Base-by-base conservation (phyloP, 768 basidiomycete genomes). In the Leccinum ochraceum region DNA sequence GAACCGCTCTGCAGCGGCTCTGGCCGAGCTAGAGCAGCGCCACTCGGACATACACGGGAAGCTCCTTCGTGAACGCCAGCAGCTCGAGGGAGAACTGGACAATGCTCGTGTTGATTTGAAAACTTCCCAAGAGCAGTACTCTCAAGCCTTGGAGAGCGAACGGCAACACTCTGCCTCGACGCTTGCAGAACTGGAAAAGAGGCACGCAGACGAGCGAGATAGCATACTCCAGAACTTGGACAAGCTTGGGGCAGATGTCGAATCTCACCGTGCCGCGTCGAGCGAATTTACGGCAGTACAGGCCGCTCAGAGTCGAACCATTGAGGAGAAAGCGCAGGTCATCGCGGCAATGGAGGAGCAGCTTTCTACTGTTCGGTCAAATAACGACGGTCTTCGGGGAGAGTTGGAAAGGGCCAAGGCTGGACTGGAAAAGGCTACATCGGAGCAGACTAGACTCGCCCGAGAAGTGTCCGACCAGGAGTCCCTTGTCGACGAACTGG, bases 391-490 rank as follows among this genome's bases (percentile, higher is more conserved):
- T 56, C 80, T 87, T 53, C 69, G 72, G 14, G 57, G 69, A 30
- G 75, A 80, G 57, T 62, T 80, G 50, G 80, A 78, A 32, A 75
- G 75, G 63, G 79, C 90, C 54, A 81, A 81, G 58, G 79, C 75
- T 13, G 88, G 91, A 67, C 78, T 92, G 9, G 80, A 84, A 53
- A 78, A 76, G 62, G 84, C 85, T 34, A 82, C 79, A 36, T 75
- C 68, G 16, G 85, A 89, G 68, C 86, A 88, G 65, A 80, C 82
- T 4, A 81, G 82, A 68, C 81, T 91, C 11, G 77, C 86, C 34
- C 82, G 87, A 64, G 90, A 91, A 69, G 86, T 84, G 10, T 89
- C 90, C 8, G 87, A 88, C 65, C 87, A 86, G 44, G 85, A 92
- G 65, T 87, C 89, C 17, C 79, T 92, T 39, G 84, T 83, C 10